These are phyloP conservation scores for Mycena olivaceomarginata DNA, from an alignment of 768 basidiomycete genomes.

Conservation along the genomic window DNA sequence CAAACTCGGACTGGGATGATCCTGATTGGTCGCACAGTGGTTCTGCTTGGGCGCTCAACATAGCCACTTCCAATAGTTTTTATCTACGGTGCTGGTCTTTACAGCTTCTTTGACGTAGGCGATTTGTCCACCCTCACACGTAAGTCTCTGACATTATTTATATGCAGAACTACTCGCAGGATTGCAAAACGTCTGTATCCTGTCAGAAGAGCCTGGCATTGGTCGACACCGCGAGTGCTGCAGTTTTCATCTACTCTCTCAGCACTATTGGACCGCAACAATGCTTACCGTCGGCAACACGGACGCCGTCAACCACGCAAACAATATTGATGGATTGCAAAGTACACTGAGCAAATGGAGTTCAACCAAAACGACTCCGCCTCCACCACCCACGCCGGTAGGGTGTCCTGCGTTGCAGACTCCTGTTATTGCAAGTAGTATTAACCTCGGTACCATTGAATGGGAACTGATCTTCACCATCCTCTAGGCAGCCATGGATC, in stretches of 20 bases:
- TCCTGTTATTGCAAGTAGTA: no score
- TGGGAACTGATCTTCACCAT: no score
- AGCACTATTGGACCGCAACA: not conserved
- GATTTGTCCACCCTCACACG: not conserved
- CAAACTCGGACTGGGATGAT: not conserved
- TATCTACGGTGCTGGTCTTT: not conserved
- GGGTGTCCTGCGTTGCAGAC: no score
- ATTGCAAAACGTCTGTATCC: not conserved
- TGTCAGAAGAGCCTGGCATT: not conserved
- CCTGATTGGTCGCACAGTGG: not conserved
- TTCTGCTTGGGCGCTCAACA: slow-evolving; percentile 1
- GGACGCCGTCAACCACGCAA: not conserved
- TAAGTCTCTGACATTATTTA: not conserved
- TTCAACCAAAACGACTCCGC: not conserved
- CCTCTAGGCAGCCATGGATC: no score
- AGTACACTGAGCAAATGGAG: not conserved
- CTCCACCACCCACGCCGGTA: no score
- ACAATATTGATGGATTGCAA: slow-evolving; percentile 1
- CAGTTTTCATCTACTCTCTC: not conserved
- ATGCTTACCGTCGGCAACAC: not conserved
- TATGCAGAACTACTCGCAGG: not conserved
- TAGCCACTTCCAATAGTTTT: not conserved
- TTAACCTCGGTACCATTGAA: no score
- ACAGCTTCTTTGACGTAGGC: not conserved
- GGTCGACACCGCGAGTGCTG: not conserved